Base-by-base conservation (phyloP, 768 basidiomycete genomes). In the Leccinum olivaceopallidum region DNA sequence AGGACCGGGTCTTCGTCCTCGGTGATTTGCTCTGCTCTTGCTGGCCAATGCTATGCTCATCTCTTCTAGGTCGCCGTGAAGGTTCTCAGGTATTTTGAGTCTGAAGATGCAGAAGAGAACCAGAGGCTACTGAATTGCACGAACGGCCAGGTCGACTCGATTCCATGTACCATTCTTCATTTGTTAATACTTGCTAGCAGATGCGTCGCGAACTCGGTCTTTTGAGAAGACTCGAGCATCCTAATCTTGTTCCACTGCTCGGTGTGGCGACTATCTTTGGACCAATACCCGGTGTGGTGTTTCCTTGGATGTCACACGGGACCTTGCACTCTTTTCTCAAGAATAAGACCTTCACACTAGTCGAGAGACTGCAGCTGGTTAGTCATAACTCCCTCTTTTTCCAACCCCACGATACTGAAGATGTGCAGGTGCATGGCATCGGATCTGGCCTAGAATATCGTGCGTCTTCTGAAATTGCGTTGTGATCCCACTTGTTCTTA, bases 221-320 rank as follows among this genome's bases (percentile, higher is more conserved):
- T 18, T 50, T 39, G 36, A 60, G 58, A 49, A 60, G 58, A 49
- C 47, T 61, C 22, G 36, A 60, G 14, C 60, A 48, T 6, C 20
- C n/a, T 3, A 50, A 58, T 5, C 39, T 58, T 6, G 28, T 60
- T 30, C 47, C 44, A 5, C 30, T 57, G 7, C 55, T 60, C 3
- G 56, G 56, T 22, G 37, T 60, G 7, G 9, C 56, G 5, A 28
- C n/a, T 5, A 18, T 10, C 2, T 60, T 60, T 10, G 48, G 56
- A 39, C 36, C 12, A 9, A 16, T 8, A 7, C n/a, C 24, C 1
- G 20, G 36, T 8, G 56, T n/a, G 32, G 55, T 57, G 5, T 50
- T 36, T 18, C 48, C 56, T 18, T 50, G 55, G 59, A 50, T 60
- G 48, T 9, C 28, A 16, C 39, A 54, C 6, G 53, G 58, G 3